Evolutionary conservation across 2,329 filamentous ascomycete species (phyloP), one percentile per base, ranked within the genome.

Genomic region (Sporothrix mexicana): DNA sequence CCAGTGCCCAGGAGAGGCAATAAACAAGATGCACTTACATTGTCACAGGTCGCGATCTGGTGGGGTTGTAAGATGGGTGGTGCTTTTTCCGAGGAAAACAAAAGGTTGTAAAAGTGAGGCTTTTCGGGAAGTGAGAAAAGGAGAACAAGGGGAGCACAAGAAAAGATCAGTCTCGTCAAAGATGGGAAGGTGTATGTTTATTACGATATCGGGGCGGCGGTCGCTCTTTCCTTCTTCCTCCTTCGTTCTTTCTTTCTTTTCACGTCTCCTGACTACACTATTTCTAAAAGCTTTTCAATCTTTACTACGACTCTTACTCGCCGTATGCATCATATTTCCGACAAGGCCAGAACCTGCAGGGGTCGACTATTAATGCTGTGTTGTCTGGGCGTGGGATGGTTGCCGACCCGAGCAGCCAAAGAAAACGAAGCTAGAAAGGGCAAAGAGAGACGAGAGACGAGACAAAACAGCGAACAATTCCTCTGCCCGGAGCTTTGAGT

Each of bases 231-330:
- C 53, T 55, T n/a, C 36, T 43, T 6, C 45, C 23, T 20, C n/a
- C 67, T 45, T 61, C n/a, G 55, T 30, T 59, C 43, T n/a, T 4
- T 20, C 43, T 23, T 59, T 61, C 43, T 25, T 68, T 6, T 41
- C 23, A 61, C 8, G 43, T 51, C 61, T 61, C 57, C 25, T 51
- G 47, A 36, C 25, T 57, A 57, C 36, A 53, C 67, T 69, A 69
- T 45, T 69, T 69, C 51, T 69, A 69, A 57, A 36, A 69, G 67
- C 49, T 69, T 69, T 69, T 57, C 12, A 69, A 59, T 69, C 23
- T 55, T 69, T 47, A 57, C 67, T 43, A 20, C 10, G 20, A 8
- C 9, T 53, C 10, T 53, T 25, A 10, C 20, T 25, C 2, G 10
- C 23, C 20, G 20, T 25, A n/a, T 36, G 67, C 67, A 69, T 23